Base-by-base conservation (phyloP, 2,329 filamentous ascomycete genomes). In the Rutstroemia sydowiana region DNA sequence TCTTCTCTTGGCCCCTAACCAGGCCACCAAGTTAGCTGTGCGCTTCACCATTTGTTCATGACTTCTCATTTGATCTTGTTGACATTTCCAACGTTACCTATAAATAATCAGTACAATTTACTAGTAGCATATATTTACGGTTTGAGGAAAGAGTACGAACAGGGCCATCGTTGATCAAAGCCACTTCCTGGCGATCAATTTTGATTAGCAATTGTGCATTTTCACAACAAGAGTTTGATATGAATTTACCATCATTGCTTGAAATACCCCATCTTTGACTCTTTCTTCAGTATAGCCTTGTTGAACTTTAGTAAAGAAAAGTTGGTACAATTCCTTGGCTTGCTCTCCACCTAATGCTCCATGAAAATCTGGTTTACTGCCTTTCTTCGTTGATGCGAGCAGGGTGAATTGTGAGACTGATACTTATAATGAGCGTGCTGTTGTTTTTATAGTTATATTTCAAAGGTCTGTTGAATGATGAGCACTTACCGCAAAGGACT, bases 381-480 rank as follows among this genome's bases (percentile, higher is more conserved):
- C 92, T 70, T 97, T 97, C 66, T 91, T 95, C n/a, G 91, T 91
- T 42, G 85, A 87, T 43, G 90, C 95, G 45, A 95, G 78, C 9
- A 98, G 79, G 2, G 93, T 98, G 66, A 98, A 98, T 71, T 98
- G 93, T 13, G 93, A 97, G 42, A 98, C 92, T 95, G 37, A 37
- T 21, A 47, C 23, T 26, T n/a, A n/a, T n/a, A n/a, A n/a, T n/a
- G n/a, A n/a, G n/a, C n/a, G n/a, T n/a, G n/a, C n/a, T n/a, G n/a
- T n/a, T n/a, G n/a, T n/a, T n/a, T n/a, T n/a, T n/a, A n/a, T n/a
- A n/a, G n/a, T n/a, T n/a, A n/a, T n/a, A n/a, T n/a, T n/a, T n/a
- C n/a, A n/a, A n/a, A n/a, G n/a, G n/a, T n/a, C n/a, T n/a, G n/a
- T n/a, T n/a, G n/a, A n/a, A n/a, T n/a, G n/a, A 36, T 45, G 23